Percentiles rank a stretch among this genome's conserved stretches.
These are phyloP conservation scores for Ilex asprella DNA, from an alignment of 257 asterid species.

Conservation along the genomic window DNA sequence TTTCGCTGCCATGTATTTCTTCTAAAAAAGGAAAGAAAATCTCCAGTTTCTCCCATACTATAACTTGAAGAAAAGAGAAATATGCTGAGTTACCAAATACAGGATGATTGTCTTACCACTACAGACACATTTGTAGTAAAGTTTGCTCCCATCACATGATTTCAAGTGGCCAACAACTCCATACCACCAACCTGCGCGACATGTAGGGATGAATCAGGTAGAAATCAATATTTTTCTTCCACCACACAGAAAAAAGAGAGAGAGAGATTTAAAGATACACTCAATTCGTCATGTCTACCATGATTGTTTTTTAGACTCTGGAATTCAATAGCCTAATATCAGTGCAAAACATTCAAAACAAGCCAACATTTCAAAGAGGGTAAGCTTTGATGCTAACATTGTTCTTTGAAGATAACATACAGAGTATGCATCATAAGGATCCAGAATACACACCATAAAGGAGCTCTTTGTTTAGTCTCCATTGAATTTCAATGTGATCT, in stretches of 20 bases:
- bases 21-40: too few species aligned
- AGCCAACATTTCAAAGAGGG: too few species aligned
- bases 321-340: too few species aligned
- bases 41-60: too few species aligned
- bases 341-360: not conserved
- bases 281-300: slow-evolving; percentile 21
- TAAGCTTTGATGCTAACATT: too few species aligned
- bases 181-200: slow-evolving; percentile 90
- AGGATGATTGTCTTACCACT: slow-evolving; percentile 36
- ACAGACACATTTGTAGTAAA: slow-evolving; percentile 54
- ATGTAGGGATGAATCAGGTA: too few species aligned
- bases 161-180: slow-evolving; percentile 93
- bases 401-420: slow-evolving; percentile 3
- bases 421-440: not conserved
- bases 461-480: slow-evolving; percentile 75
- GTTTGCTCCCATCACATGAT: slow-evolving; percentile 48
- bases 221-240: too few species aligned
- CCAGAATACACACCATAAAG: slow-evolving; percentile 53
- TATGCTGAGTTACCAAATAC: not conserved
- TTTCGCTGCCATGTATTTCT: too few species aligned
- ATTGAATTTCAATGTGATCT: slow-evolving; percentile 89
- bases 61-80: too few species aligned
- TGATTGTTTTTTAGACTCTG: not conserved
- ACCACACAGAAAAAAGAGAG: too few species aligned
- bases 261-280: slow-evolving; percentile 1